phyloP scores from a whole-genome alignment of 2,329 filamentous ascomycete species.

The Alternaria sp. region DNA sequence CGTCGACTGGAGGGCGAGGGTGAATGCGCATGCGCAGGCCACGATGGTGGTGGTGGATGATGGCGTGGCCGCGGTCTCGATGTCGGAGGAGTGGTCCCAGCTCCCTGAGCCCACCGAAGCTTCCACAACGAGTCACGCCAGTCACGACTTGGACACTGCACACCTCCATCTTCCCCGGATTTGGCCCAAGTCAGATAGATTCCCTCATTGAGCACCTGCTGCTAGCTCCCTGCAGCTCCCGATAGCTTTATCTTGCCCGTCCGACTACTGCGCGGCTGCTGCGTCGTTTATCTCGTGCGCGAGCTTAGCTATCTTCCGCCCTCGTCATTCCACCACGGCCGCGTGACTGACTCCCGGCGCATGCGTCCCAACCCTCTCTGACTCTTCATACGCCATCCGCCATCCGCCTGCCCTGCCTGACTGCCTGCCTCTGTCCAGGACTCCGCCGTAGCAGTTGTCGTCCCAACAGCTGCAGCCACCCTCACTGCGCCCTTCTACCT shows the following conservation, averaged over 20 bases:
- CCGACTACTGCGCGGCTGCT: conserved; percentile 8
- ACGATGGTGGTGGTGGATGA: not conserved
- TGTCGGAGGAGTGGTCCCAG: not conserved
- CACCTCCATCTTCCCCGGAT: conserved; percentile 31
- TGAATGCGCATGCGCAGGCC: not conserved
- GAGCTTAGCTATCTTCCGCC: conserved; percentile 22
- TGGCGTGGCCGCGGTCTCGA: not conserved
- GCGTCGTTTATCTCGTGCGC: conserved; percentile 18
- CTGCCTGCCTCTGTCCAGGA: not conserved
- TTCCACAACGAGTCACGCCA: not conserved
- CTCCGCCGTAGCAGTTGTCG: not conserved
- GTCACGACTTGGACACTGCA: not conserved
- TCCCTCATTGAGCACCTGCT: conserved; percentile 17
- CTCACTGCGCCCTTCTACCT: conserved; percentile 2
- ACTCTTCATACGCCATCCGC: conserved; percentile 19
- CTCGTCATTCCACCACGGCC: conserved; percentile 44
- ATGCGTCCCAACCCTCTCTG: conserved; percentile 32
- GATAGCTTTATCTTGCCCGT: conserved; percentile 12
- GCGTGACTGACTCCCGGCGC: conserved; percentile 36
- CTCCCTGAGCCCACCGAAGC: not conserved
- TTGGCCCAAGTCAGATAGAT: conserved; percentile 18
- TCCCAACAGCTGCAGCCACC: conserved; percentile 5
- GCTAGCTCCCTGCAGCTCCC: conserved; percentile 21
- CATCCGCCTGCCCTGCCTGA: conserved; percentile 7
- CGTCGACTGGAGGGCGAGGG: not conserved